A percentile compares a stretch with the other conserved stretches of the same genome.
These are phyloP conservation scores for Hypholoma fasciculare DNA, from an alignment of 768 basidiomycete species.

Conservation along the genomic window DNA sequence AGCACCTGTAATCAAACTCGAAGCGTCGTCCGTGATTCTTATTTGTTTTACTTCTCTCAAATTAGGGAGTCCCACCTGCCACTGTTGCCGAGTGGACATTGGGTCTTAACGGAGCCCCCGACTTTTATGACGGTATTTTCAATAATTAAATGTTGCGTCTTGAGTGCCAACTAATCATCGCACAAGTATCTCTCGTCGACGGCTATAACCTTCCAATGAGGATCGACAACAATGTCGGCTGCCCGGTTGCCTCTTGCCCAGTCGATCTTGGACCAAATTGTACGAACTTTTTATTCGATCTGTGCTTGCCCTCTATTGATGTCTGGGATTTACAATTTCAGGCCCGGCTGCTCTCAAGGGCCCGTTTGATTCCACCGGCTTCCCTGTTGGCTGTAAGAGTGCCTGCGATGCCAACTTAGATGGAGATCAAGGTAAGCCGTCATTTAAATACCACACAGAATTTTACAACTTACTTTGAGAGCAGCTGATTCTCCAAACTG, in stretches of 20 bases:
- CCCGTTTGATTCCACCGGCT: constrained; percentile 53
- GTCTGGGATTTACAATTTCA: constrained; percentile 15
- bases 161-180: background rate
- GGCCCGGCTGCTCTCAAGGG: constrained; percentile 53
- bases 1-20: constrained; percentile 6
- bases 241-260: constrained; percentile 54
- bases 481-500: constrained; percentile 60
- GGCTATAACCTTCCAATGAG: constrained; percentile 64
- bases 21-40: background rate
- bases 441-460: background rate
- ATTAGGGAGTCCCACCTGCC: constrained; percentile 61
- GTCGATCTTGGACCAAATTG: constrained; percentile 58
- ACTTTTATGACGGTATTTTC: constrained; percentile 63
- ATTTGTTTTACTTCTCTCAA: background rate
- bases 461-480: background rate
- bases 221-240: constrained; percentile 57
- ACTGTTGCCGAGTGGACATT: constrained; percentile 70
- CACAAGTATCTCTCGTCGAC: constrained; percentile 61
- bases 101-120: constrained; percentile 36
- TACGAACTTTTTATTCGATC: background rate
- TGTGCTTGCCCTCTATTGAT: background rate
- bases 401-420: constrained; percentile 51
- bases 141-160: constrained; percentile 7
- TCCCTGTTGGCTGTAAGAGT: constrained; percentile 60
- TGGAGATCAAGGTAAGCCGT: constrained; percentile 37